Percentiles rank a stretch among this genome's conserved stretches.
Evolutionary conservation across 441 rosid genomes (phyloP).

Genomic region (Pelargonium myrrhifolium): DNA sequence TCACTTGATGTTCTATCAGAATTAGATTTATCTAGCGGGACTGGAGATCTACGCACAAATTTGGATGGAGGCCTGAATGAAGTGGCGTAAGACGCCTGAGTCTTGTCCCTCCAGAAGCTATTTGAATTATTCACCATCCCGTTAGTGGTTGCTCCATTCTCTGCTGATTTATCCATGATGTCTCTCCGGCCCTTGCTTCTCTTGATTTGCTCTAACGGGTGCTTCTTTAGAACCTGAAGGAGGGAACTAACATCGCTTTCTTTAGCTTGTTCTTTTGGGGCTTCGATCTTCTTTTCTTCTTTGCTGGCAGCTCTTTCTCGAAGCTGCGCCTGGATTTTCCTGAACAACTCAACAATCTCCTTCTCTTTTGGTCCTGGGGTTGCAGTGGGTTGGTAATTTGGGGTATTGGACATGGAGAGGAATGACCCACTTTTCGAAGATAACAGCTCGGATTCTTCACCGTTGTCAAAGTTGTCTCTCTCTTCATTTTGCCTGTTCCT

Average conservation of each 20-base stretch:
- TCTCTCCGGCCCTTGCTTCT: slow-evolving; percentile 29
- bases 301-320: slow-evolving; percentile 57
- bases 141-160: slow-evolving; percentile 20
- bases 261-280: slow-evolving; percentile 41
- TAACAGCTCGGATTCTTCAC: slow-evolving; percentile 45
- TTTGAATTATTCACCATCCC: slow-evolving; percentile 19
- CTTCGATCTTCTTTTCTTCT: slow-evolving; percentile 44
- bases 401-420: slow-evolving; percentile 41
- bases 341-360: slow-evolving; percentile 72
- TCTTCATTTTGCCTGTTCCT: slow-evolving; percentile 48
- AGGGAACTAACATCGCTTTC: slow-evolving; percentile 59
- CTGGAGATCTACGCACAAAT: slow-evolving; percentile 55
- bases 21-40: slow-evolving; percentile 34
- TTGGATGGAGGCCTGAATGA: slow-evolving; percentile 51
- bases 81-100: slow-evolving; percentile 27
- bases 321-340: slow-evolving; percentile 72
- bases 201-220: slow-evolving; percentile 54
- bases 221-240: slow-evolving; percentile 63
- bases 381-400: slow-evolving; percentile 58
- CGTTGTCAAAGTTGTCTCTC: slow-evolving; percentile 36
- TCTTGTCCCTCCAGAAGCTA: slow-evolving; percentile 16
- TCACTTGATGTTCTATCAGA: not conserved
- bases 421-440: slow-evolving; percentile 51
- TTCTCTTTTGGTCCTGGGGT: slow-evolving; percentile 59
- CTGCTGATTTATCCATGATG: slow-evolving; percentile 29